Conservation (phyloP, 2,329 filamentous ascomycete species). For the Trichoderma sp. region DNA sequence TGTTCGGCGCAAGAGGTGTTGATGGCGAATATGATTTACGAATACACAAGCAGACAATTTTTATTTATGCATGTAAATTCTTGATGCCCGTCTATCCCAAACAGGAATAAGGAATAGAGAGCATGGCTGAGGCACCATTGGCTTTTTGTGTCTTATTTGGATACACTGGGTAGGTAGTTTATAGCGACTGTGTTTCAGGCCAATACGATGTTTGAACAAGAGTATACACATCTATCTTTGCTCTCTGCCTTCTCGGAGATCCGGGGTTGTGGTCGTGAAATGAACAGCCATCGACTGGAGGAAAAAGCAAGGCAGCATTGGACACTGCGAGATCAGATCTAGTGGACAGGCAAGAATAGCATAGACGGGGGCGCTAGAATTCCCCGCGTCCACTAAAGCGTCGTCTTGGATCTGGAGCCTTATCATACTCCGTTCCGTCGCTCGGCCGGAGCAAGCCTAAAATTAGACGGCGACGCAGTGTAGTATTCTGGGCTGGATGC, state of each 20-base stretch:
- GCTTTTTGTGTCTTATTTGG: background rate
- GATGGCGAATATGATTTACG: slow-evolving; percentile 17
- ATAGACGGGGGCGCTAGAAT: slow-evolving; percentile 5
- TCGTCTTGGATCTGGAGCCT: slow-evolving; percentile 8
- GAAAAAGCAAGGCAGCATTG: background rate
- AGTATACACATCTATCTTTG: background rate
- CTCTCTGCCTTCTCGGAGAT: background rate
- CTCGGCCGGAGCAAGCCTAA: background rate
- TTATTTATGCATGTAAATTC: slow-evolving; percentile 5
- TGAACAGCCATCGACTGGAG: background rate
- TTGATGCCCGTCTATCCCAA: background rate
- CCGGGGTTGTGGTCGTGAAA: background rate
- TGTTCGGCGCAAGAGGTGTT: slow-evolving; percentile 18
- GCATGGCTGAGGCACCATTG: background rate
- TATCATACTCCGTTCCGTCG: background rate
- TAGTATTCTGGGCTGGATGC: background rate
- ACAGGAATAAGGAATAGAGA: background rate
- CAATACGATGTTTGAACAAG: background rate
- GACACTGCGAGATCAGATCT: background rate
- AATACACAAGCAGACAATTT: slow-evolving; percentile 16
- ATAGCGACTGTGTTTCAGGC: background rate
- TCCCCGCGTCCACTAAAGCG: slow-evolving; percentile 12
- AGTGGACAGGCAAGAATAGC: slow-evolving; percentile 4
- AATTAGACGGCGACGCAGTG: background rate
- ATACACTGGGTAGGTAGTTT: background rate